Conservation (phyloP, 1,139 yeast species). For the Saccharomyces hybrid region DNA sequence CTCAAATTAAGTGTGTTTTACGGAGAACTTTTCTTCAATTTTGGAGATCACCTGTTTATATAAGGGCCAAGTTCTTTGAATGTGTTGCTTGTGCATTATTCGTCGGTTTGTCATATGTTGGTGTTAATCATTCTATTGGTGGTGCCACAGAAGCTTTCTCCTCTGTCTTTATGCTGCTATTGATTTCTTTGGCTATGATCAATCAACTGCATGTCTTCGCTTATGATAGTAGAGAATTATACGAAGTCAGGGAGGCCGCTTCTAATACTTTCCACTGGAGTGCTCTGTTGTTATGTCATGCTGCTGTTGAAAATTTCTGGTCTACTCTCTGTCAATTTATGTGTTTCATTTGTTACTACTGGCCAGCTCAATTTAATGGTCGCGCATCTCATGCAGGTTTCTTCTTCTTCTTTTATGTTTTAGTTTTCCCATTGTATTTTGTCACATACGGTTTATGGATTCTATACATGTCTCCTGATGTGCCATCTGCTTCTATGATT, state of each 20-base stretch:
- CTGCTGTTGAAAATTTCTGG: constrained; percentile 41
- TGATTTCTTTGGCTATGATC: constrained; percentile 46
- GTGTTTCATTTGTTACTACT: constrained; percentile 36
- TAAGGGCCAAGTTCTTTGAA: constrained; percentile 42
- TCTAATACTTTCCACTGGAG: constrained; percentile 61
- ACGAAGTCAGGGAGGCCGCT: constrained; percentile 54
- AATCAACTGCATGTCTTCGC: constrained; percentile 49
- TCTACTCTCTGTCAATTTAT: constrained; percentile 38
- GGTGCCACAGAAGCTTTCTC: constrained; percentile 46
- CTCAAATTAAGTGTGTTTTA: constrained; percentile 38
- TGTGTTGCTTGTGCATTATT: constrained; percentile 44
- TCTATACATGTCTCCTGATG: constrained; percentile 44
- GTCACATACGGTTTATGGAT: constrained; percentile 44
- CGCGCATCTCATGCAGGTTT: constrained; percentile 37
- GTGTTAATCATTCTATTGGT: constrained; percentile 36
- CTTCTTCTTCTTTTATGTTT: constrained; percentile 38
- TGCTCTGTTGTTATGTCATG: constrained; percentile 36
- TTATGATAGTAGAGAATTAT: constrained; percentile 43
- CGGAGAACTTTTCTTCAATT: constrained; percentile 39
- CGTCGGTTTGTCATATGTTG: constrained; percentile 46
- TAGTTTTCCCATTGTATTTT: constrained; percentile 40
- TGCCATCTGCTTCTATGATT: constrained; percentile 43
- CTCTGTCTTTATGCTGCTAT: constrained; percentile 48
- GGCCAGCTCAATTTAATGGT: constrained; percentile 38
- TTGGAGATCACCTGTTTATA: constrained; percentile 46